Base-by-base conservation (phyloP, 1,284 basidiomycete genomes). In the Ceratobasidium theobromae region DNA sequence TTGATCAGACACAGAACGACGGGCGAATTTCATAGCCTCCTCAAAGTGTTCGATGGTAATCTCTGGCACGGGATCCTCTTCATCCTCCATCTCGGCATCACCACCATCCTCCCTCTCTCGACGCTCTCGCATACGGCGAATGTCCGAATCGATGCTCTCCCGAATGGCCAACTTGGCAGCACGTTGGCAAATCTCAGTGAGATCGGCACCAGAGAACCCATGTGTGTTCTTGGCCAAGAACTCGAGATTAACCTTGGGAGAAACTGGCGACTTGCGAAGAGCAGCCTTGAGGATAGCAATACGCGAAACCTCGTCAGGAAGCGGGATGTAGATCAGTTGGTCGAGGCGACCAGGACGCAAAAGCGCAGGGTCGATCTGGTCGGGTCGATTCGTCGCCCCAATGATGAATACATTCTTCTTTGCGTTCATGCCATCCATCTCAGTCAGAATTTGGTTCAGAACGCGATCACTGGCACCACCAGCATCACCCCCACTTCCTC, bases 321-420 rank as follows among this genome's bases (percentile, higher is more conserved):
- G 84, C 69, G 91, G 92, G 68, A 95, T 95, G 79, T 95, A 95
- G 75, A 95, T 94, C 69, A 95, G 84, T 77, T 94, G 89, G 77
- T 99, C 97, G 57, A 99, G 88, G 85, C 97, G 95, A 77, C 97
- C 97, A 55, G 97, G 97, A 81, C 96, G 95, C 67, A 99, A 86
- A 48, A 99, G 86, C 16, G 97, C 97, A 54, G 94, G 82, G 77
- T 99, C 97, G 73, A 99, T 98, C 78, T 98, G 95, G 77, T 99
- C 96, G n/a, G 96, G 97, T 76, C 96, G 84, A 83, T 99, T 98
- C 71, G 96, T 99, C 49, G 96, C 96, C 71, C 95, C 96, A 70
- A 99, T 98, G 78, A 97, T 95, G 82, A 97, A 97, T 25, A 98
- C 95, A 76, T 98, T 98, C 86, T 98, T 98, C 87, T 98, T 98